These are phyloP conservation scores for Coccomyxa sp. DNA, from an alignment of 139 green algal species.

Conservation along the genomic window DNA sequence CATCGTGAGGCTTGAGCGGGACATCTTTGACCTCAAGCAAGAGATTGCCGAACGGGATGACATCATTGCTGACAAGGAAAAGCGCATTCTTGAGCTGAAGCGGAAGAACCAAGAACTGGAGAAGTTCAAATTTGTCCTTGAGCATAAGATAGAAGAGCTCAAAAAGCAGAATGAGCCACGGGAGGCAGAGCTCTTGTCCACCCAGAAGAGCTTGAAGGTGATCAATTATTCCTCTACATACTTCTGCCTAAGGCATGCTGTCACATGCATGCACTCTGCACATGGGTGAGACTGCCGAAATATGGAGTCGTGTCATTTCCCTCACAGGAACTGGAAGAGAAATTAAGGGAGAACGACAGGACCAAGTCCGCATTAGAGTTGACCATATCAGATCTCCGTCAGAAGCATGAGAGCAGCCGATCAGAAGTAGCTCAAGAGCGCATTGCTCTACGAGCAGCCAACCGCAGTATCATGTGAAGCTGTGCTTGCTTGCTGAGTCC, in stretches of 20 bases:
- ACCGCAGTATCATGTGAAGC: too few species aligned
- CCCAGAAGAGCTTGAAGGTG: not conserved
- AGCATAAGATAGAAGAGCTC: slow-evolving; percentile 94
- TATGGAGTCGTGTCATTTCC: too few species aligned
- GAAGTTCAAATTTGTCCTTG: slow-evolving; percentile 96
- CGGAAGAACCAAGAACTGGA: slow-evolving; percentile 94
- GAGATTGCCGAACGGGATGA: slow-evolving; percentile 86
- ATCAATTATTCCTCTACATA: not conserved
- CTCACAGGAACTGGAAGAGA: too few species aligned
- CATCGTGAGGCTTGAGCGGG: slow-evolving; percentile 65
- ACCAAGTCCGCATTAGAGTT: too few species aligned
- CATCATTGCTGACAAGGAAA: slow-evolving; percentile 91
- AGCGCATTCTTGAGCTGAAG: slow-evolving; percentile 91
- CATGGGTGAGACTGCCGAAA: not conserved
- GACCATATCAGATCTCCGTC: too few species aligned
- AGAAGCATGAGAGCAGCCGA: too few species aligned
- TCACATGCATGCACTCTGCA: too few species aligned
- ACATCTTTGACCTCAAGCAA: slow-evolving; percentile 73
- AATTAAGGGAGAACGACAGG: too few species aligned
- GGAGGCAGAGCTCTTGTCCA: slow-evolving; percentile 63
- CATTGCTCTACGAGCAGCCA: too few species aligned
- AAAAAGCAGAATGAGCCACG: slow-evolving; percentile 87
- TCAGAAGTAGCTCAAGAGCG: too few species aligned
- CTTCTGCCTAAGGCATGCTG: not conserved
- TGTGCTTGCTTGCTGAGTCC: too few species aligned